Evolutionary conservation across 2,329 filamentous ascomycete species (phyloP), one percentile per base, ranked within the genome.

Genomic region (Cercospora berteroae): DNA sequence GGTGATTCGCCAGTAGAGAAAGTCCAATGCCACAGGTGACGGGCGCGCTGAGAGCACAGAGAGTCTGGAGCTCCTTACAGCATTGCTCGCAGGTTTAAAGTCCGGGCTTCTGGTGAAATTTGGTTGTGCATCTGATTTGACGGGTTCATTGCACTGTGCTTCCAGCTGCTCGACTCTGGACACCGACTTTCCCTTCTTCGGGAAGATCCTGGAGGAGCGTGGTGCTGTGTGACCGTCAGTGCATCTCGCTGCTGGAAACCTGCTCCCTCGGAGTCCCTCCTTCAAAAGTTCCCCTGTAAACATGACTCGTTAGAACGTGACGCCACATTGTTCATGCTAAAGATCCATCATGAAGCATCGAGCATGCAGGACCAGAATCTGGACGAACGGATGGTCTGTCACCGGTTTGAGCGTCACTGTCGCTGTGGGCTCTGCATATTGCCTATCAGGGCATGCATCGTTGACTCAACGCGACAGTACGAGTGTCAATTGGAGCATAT

Each of bases 171-270:
- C 12, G 25, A 63, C 65, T 31, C 48, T 58, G 20, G 63, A 70
- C 42, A 36, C 58, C 13, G 60, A 67, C 0, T 70, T 68, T 39
- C 68, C 64, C 25, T 39, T 39, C 6, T 68, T 70, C 44, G 68
- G 64, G 39, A 66, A 68, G 52, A 59, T 63, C 36, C 56, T 67
- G 12, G 58, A 52, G 16, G 25, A 66, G 18, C 63, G 58, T 42
- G 27, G 42, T n/a, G 64, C 66, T 9, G 33, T 52, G 13, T 29
- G 56, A 12, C 61, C 66, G 12, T 64, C 62, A 27, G 25, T 59
- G 10, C 48, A 59, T 42, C 27, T 27, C 16, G 39, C 52, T 65
- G 6, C 66, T 64, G 33, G 65, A 68, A 27, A 36, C 61, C 65
- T 33, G 56, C 60, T 7, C 57, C 58, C n/a, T n/a, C n/a, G n/a